A percentile compares a stretch with the other conserved stretches of the same genome.
These are phyloP conservation scores for Eimeria acervulina DNA, from an alignment of 169 alveolate genomes.

Conservation along the genomic window DNA sequence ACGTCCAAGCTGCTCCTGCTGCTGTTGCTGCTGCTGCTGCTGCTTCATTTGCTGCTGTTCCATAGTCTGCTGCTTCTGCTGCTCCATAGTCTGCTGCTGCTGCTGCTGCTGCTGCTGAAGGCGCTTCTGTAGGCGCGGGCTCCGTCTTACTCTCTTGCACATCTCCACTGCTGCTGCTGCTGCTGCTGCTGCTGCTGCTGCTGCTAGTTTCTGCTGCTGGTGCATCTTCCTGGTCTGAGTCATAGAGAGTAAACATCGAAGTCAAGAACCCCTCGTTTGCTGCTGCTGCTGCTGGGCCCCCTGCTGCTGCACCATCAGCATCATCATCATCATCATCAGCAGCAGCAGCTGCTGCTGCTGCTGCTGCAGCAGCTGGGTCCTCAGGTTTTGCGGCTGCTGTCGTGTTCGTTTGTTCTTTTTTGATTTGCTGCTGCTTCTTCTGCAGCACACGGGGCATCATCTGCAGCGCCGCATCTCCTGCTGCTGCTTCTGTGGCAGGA, in stretches of 20 bases:
- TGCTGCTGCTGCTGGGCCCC: too few relatives aligned
- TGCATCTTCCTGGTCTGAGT: slow-evolving; percentile 11
- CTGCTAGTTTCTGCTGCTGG: too few relatives aligned
- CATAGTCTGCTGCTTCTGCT: too few relatives aligned
- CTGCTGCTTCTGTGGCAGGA: neutral
- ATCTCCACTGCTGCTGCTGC: neutral
- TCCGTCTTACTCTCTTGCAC: neutral
- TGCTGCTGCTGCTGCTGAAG: too few relatives aligned
- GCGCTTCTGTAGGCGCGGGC: too few relatives aligned
- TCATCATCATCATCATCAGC: neutral
- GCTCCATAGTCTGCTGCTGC: too few relatives aligned
- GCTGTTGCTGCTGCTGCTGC: too few relatives aligned
- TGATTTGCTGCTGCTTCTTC: slow-evolving; percentile 33
- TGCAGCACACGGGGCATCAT: slow-evolving; percentile 47
- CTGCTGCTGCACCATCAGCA: slow-evolving; percentile 33
- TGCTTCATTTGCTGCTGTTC: too few relatives aligned
- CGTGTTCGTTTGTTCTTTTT: too few relatives aligned
- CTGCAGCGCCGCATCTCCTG: slow-evolving; percentile 34
- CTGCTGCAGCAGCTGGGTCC: too few relatives aligned
- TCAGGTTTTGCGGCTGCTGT: too few relatives aligned
- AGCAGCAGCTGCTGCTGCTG: neutral
- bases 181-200: neutral
- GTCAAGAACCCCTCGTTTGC: slow-evolving; percentile 2
- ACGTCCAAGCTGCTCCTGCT: too few relatives aligned
- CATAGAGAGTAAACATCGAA: slow-evolving; percentile 37